phyloP scores from a whole-genome alignment of 179 eudicot species.

The Silene noctiflora region DNA sequence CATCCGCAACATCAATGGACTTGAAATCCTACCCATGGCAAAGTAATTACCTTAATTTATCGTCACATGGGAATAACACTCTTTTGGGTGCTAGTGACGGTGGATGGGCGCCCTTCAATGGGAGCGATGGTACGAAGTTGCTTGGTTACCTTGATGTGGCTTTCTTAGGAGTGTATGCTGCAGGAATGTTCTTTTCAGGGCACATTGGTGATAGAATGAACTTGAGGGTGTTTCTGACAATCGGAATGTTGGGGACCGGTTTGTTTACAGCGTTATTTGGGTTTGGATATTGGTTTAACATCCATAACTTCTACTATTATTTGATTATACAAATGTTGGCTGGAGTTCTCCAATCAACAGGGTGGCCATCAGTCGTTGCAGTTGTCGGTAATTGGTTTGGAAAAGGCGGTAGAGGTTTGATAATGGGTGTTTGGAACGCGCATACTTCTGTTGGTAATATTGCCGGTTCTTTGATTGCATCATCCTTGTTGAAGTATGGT shows the following conservation, averaged over 20 bases:
- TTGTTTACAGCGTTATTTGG: slow-evolving; percentile 68
- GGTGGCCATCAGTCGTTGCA: slow-evolving; percentile 95
- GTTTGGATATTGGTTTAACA: slow-evolving; percentile 63
- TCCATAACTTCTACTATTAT: slow-evolving; percentile 63
- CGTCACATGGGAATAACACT: slow-evolving; percentile 21
- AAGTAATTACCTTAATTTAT: slow-evolving; percentile 21
- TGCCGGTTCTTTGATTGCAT: slow-evolving; percentile 71
- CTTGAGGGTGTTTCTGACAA: slow-evolving; percentile 55
- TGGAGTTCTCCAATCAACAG: slow-evolving; percentile 78
- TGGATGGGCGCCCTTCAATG: slow-evolving; percentile 82
- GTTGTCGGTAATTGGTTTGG: slow-evolving; percentile 88
- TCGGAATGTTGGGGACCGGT: slow-evolving; percentile 84
- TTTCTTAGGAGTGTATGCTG: slow-evolving; percentile 58
- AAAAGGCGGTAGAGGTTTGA: slow-evolving; percentile 63
- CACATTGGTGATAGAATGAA: slow-evolving; percentile 64
- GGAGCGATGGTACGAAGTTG: slow-evolving; percentile 55
- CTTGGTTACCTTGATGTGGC: slow-evolving; percentile 84
- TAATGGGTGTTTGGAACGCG: slow-evolving; percentile 85
- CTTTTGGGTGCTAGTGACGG: slow-evolving; percentile 29
- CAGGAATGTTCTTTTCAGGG: slow-evolving; percentile 41
- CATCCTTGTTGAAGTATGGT: slow-evolving; percentile 56
- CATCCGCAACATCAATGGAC: slow-evolving; percentile 38
- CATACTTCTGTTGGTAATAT: slow-evolving; percentile 33
- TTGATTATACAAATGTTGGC: slow-evolving; percentile 68
- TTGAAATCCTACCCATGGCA: slow-evolving; percentile 39